phyloP scores from a whole-genome alignment of 2,329 filamentous ascomycete species.

The Fonsecaea pugnacius region DNA sequence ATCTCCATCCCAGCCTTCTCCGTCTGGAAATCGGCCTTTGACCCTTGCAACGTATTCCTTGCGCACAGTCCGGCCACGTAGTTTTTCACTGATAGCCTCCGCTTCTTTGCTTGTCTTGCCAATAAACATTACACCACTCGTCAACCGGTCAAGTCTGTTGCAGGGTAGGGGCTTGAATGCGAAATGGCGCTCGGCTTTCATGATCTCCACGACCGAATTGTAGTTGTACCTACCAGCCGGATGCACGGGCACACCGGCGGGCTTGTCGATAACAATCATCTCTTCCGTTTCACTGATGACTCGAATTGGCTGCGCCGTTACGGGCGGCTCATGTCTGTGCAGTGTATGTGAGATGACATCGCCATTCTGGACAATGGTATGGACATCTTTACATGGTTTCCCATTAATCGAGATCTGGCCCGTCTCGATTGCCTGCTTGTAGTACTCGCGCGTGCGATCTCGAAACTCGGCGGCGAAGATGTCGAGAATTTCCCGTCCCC shows the following conservation, averaged over 20 bases:
- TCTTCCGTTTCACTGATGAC: slow-evolving; percentile 90
- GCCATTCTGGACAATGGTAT: slow-evolving; percentile 63
- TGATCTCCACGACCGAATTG: slow-evolving; percentile 92
- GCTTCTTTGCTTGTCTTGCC: slow-evolving; percentile 83
- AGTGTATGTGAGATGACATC: slow-evolving; percentile 90
- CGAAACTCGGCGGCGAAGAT: slow-evolving; percentile 92
- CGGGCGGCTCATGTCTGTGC: slow-evolving; percentile 93
- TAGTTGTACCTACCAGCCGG: slow-evolving; percentile 93
- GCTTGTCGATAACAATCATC: slow-evolving; percentile 96
- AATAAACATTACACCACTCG: slow-evolving; percentile 97
- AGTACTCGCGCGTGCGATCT: slow-evolving; percentile 84
- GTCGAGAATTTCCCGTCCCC: slow-evolving; percentile 77
- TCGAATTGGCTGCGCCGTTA: slow-evolving; percentile 76
- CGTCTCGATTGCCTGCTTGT: slow-evolving; percentile 75
- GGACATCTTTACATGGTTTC: slow-evolving; percentile 56
- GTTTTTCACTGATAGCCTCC: slow-evolving; percentile 74
- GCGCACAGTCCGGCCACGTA: slow-evolving; percentile 78
- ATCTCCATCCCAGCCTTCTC: slow-evolving; percentile 35
- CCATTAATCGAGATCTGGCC: slow-evolving; percentile 83
- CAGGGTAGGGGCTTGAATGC: slow-evolving; percentile 71
- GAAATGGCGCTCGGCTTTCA: slow-evolving; percentile 72
- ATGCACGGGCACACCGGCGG: slow-evolving; percentile 91
- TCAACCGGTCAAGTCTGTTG: slow-evolving; percentile 91
- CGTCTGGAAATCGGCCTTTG: slow-evolving; percentile 87
- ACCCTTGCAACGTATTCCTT: slow-evolving; percentile 97